phyloP scores from a whole-genome alignment of 225 moss, liverwort and hornwort species.

The Marchantia polymorpha region DNA sequence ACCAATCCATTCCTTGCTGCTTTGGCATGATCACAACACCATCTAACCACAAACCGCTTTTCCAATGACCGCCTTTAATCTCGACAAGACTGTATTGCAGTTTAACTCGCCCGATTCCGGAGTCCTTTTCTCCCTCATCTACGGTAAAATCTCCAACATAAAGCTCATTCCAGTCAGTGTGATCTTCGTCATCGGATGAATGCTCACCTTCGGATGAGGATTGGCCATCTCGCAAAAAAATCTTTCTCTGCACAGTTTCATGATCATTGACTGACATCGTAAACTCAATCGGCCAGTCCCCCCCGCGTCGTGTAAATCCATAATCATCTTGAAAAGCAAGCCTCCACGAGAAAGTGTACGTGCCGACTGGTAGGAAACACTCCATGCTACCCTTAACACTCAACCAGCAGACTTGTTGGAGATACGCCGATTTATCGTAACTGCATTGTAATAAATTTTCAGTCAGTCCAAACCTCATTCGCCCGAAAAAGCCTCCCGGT shows the following conservation, averaged over 20 bases:
- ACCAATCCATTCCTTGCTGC: no score
- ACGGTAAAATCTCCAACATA: slow-evolving; percentile 27
- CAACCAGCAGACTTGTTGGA: slow-evolving; percentile 44
- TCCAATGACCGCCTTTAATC: slow-evolving; percentile 16
- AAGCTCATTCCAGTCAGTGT: slow-evolving; percentile 2
- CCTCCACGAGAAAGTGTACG: slow-evolving; percentile 52
- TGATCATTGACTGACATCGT: no score
- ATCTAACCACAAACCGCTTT: slow-evolving; percentile 27
- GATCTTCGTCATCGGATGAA: no score
- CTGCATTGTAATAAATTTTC: slow-evolving; percentile 18
- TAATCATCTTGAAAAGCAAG: slow-evolving; percentile 8
- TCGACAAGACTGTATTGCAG: neutral
- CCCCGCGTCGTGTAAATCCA: no score
- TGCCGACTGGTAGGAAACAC: slow-evolving; percentile 35
- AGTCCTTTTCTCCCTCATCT: neutral
- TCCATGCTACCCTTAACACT: slow-evolving; percentile 28
- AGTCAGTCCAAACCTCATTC: neutral
- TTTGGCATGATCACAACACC: slow-evolving; percentile 28
- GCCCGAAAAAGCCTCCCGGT: neutral
- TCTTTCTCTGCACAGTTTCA: no score
- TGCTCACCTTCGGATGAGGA: no score
- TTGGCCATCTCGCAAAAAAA: no score
- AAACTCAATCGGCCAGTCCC: no score
- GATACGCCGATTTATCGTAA: slow-evolving; percentile 46
- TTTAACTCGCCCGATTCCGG: neutral